Conservation (phyloP, 306 rosid genomes). For the Castanea crenata region DNA sequence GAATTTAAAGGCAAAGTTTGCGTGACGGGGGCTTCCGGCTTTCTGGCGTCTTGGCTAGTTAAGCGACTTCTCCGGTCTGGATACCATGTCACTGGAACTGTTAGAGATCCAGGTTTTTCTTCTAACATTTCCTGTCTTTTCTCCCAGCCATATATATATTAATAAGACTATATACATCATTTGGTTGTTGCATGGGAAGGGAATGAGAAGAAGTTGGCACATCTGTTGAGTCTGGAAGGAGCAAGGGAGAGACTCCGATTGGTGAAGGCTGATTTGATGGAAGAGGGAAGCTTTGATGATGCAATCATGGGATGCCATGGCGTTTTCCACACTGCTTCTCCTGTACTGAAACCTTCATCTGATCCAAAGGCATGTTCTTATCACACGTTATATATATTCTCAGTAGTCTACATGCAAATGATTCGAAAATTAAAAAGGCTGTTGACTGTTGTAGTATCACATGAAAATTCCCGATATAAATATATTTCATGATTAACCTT, state of each 20-base stretch:
- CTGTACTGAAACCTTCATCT: constrained; percentile 55
- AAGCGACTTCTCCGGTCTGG: constrained; percentile 74
- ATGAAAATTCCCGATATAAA: no score
- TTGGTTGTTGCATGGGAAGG: constrained; percentile 26
- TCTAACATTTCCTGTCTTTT: no score
- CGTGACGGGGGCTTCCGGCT: constrained; percentile 87
- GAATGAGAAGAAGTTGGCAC: constrained; percentile 59
- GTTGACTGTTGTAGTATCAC: no score
- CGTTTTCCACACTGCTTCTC: constrained; percentile 90
- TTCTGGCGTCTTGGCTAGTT: constrained; percentile 80
- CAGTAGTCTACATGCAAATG: no score
- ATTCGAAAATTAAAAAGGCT: no score
- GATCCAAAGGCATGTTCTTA: constrained; percentile 61
- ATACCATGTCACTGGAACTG: constrained; percentile 71
- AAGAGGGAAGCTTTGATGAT: constrained; percentile 71
- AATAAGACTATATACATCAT: not conserved
- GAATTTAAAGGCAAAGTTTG: constrained; percentile 66
- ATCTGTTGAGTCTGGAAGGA: constrained; percentile 80
- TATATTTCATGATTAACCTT: no score
- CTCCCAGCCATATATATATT: no score
- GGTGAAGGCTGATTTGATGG: constrained; percentile 72
- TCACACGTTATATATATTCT: not conserved
- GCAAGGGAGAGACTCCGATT: constrained; percentile 69
- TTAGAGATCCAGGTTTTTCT: constrained; percentile 70
- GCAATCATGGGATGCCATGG: constrained; percentile 81